Base-by-base conservation (phyloP, 176 grass and related monocot genomes). In the Dactylis glomerata region DNA sequence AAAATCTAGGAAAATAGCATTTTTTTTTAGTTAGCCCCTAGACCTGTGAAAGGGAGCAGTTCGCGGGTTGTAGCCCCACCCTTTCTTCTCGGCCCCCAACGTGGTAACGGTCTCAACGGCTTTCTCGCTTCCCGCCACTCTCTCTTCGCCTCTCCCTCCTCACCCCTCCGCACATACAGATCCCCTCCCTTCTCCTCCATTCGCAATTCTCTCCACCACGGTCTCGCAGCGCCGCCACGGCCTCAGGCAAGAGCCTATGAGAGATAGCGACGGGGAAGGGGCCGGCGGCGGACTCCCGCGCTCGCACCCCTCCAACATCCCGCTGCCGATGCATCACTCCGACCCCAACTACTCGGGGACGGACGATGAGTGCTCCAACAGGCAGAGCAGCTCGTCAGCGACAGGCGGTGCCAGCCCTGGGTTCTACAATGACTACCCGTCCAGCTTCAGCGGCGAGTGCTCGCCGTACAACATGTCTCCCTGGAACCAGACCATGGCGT, bases 401-500 rank as follows among this genome's bases (percentile, higher is more conserved):
- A 80, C 56, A 3, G 92, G 89, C 7, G 85, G 82, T 19, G 57
- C 85, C 24, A 89, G 79, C 85, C 65, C 84, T 34, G 81, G 85
- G 37, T 88, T 23, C 80, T 86, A 77, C 62, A 91, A 89, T 1
- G 95, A 97, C 79, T 95, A 95, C 90, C 90, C 92, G 4, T 78
- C 78, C 75, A 91, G 86, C 82, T 86, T 87, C 83, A 97, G 95
- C 91, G 92, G 95, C 40, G 95, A 97, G 82, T 88, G 89, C 89
- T 95, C 95, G 8, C 92, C 92, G 0, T 97, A 91, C 81, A 91
- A 89, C 92, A 97, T 97, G 95, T 97, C 95, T 45, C 95, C 95
- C 66, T 97, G 95, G 95, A 94, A 97, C 81, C 88, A 91, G 83
- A 89, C 80, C 73, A 84, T 87, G 51, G 89, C 94, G 10, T 97